Evolutionary conservation across 345 rosid species (phyloP).

Genomic region (Populus deltoides): DNA sequence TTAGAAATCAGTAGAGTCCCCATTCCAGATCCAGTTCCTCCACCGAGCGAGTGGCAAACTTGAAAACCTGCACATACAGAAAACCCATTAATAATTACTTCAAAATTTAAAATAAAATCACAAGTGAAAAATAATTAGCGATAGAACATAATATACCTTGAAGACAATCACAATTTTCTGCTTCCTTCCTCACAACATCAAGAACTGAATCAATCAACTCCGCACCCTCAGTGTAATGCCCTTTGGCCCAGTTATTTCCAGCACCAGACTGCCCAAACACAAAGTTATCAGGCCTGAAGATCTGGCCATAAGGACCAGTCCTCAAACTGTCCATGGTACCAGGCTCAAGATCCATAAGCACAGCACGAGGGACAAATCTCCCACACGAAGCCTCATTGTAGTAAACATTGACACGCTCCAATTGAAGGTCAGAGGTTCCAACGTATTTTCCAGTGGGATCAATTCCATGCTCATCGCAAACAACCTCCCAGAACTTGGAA

Average conservation of each 20-base stretch:
- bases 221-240: constrained; percentile 29
- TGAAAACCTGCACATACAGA: constrained; percentile 18
- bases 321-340: constrained; percentile 34
- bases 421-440: constrained; percentile 24
- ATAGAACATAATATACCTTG: constrained; percentile 2
- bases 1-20: constrained; percentile 28
- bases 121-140: neutral
- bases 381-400: constrained; percentile 29
- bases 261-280: constrained; percentile 33
- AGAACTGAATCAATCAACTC: constrained; percentile 27
- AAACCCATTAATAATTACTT: neutral
- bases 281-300: constrained; percentile 30
- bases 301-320: constrained; percentile 29
- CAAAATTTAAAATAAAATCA: neutral
- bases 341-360: constrained; percentile 32
- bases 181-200: constrained; percentile 32
- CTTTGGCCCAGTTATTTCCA: constrained; percentile 32
- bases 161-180: constrained; percentile 29
- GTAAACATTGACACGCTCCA: constrained; percentile 27
- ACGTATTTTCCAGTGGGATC: constrained; percentile 24
- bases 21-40: constrained; percentile 33
- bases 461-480: constrained; percentile 29
- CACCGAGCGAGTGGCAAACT: constrained; percentile 29
- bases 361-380: constrained; percentile 26
- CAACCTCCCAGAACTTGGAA: constrained; percentile 31